Percentiles rank a stretch among this genome's conserved stretches.
These are phyloP conservation scores for Naematelia aurantialba DNA, from an alignment of 768 basidiomycete genomes.

Conservation along the genomic window DNA sequence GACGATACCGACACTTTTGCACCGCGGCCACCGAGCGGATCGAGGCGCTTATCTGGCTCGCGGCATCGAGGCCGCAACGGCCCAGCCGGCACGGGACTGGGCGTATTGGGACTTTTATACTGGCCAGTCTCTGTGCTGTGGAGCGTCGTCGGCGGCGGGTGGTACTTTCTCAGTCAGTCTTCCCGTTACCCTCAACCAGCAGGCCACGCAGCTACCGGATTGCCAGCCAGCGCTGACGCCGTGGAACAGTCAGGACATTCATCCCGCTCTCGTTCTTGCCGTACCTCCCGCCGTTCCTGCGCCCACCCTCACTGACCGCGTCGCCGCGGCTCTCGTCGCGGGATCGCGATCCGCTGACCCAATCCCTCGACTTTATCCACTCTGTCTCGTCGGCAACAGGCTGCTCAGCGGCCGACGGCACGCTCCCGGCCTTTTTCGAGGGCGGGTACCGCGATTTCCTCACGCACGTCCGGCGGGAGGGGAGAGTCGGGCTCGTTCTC, in stretches of 20 bases:
- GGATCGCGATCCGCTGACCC: conserved; percentile 29
- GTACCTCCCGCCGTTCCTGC: conserved; percentile 42
- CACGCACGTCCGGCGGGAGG: conserved; percentile 65
- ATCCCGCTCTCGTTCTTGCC: conserved; percentile 43
- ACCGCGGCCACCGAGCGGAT: conserved; percentile 8
- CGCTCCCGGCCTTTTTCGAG: conserved; percentile 74
- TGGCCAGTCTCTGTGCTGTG: conserved; percentile 33
- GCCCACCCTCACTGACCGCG: conserved; percentile 29
- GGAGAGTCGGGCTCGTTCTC: conserved; percentile 71
- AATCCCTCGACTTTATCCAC: conserved; percentile 24
- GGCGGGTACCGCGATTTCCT: conserved; percentile 79
- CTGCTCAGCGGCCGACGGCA: conserved; percentile 21
- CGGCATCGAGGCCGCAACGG: neutral
- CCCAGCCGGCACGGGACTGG: conserved; percentile 13
- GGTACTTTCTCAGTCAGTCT: conserved; percentile 46
- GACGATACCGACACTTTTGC: neutral
- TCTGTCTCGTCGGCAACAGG: conserved; percentile 32
- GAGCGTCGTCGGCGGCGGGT: conserved; percentile 33
- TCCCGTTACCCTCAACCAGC: neutral
- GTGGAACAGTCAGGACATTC: conserved; percentile 46
- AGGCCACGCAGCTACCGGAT: too few species aligned
- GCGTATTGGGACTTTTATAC: conserved; percentile 26
- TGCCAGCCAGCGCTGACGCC: too few species aligned
- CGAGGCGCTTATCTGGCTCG: conserved; percentile 18
- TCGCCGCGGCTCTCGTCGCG: conserved; percentile 3